Evolutionary conservation across 495 filamentous ascomycete genomes (phyloP).

Genomic region (Podospora pseudopauciseta): DNA sequence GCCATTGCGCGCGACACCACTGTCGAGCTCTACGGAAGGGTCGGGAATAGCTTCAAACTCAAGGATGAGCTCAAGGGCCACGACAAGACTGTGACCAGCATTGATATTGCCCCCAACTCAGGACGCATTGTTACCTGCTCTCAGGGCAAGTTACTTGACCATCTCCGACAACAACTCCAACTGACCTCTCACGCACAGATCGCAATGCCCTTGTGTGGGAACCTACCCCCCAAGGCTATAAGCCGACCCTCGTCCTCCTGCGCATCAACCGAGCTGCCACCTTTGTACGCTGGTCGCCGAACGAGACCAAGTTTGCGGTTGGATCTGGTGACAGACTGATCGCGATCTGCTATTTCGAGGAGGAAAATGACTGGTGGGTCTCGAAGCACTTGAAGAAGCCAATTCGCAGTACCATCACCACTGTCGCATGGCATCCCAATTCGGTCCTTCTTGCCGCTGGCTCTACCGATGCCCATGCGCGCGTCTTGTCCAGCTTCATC

Average conservation of each 20-base stretch:
- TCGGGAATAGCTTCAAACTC: slow-evolving; percentile 72
- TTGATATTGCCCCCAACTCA: slow-evolving; percentile 87
- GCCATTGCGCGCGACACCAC: slow-evolving; percentile 87
- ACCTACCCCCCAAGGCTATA: slow-evolving; percentile 83
- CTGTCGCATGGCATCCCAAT: slow-evolving; percentile 94
- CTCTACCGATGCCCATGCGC: slow-evolving; percentile 93
- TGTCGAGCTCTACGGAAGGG: slow-evolving; percentile 80
- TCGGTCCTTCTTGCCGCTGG: slow-evolving; percentile 90
- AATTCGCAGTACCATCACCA: slow-evolving; percentile 91
- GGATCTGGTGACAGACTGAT: slow-evolving; percentile 94
- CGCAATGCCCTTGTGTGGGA: slow-evolving; percentile 99
- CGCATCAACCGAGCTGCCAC: slow-evolving; percentile 97
- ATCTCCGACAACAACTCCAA: neutral
- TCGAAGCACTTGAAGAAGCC: slow-evolving; percentile 99
- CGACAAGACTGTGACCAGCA: slow-evolving; percentile 92
- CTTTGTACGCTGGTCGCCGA: slow-evolving; percentile 95
- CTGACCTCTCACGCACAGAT: slow-evolving; percentile 52
- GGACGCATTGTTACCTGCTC: slow-evolving; percentile 97
- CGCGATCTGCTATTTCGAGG: slow-evolving; percentile 97
- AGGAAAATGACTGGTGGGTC: slow-evolving; percentile 99
- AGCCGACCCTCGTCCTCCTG: slow-evolving; percentile 92
- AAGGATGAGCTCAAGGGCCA: slow-evolving; percentile 92
- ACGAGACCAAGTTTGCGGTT: slow-evolving; percentile 94
- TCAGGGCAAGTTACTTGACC: slow-evolving; percentile 58
- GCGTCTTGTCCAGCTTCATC: slow-evolving; percentile 93